Base-by-base conservation (phyloP, 2,329 filamentous ascomycete species). In the Fusarium sp. region DNA sequence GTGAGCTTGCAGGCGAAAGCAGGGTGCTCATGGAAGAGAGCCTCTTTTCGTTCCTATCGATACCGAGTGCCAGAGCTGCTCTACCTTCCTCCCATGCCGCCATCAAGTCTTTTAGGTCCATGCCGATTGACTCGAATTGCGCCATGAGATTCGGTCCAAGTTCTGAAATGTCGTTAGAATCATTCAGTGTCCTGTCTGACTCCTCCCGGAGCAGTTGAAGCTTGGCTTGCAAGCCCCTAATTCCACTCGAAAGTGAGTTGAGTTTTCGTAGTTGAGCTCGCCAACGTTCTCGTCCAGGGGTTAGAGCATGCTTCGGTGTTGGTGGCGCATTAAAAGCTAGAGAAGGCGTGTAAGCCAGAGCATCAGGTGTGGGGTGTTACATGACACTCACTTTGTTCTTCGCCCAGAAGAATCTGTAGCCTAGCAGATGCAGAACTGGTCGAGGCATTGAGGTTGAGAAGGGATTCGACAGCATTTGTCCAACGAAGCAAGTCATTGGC, bases 101-200 rank as follows among this genome's bases (percentile, higher is more conserved):
- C 79, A 94, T 89, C 54, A 97, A 82, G 44, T 90, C 87, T 77
- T 91, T 91, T 46, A 99, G 85, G 75, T 99, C 96, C 25, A 90
- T 85, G 3, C 96, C 96, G 68, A 99, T 96, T 4, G 93, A 95
- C 61, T 99, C 96, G 79, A 98, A 99, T 75, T 98, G 96, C 20
- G 89, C 82, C 85, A 97, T 90, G 38, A 98, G 85, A 67, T 89
- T 90, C 0, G 90, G 87, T 0, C 92, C 93, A 14, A 97, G 86
- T 70, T 97, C 92, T 4, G 89, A 88, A 16, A 92, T 88, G 72
- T 90, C 88, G 63, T 85, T 84, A 36, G 91, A 89, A 72, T 91
- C 89, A 74, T 97, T 92, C 27, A 97, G 81, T 44, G 89, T 89
- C 65, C 88, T 88, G 75, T 92, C 93, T 0, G 93, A 96, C 78